Evolutionary conservation across 139 green algal genomes (phyloP).

Genomic region (Auxenochlorella pyrenoidosa): DNA sequence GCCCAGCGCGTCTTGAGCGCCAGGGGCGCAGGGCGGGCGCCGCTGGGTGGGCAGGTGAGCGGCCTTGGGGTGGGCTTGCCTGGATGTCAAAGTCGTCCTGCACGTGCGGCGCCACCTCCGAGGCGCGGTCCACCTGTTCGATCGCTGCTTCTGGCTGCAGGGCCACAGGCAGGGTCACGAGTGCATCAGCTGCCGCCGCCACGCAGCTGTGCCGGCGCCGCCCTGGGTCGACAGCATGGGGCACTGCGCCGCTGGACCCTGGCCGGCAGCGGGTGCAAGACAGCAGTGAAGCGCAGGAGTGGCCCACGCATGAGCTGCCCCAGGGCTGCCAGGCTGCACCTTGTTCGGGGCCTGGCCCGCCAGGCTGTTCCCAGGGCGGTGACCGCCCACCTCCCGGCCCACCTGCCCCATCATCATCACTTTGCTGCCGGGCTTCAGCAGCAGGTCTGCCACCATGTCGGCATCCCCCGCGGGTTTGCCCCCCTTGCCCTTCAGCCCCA

Average conservation of each 20-base stretch:
- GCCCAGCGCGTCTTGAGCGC: no score
- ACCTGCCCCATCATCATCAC: slow-evolving; percentile 87
- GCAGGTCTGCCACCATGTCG: slow-evolving; percentile 61
- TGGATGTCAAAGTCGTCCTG: slow-evolving; percentile 89
- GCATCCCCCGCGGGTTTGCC: slow-evolving; percentile 63
- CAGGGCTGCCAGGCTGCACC: neutral
- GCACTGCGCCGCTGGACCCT: no score
- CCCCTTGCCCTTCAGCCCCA: slow-evolving; percentile 79
- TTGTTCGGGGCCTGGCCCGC: no score
- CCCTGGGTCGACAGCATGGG: no score
- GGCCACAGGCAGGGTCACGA: neutral
- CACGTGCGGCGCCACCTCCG: slow-evolving; percentile 76
- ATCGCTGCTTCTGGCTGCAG: slow-evolving; percentile 71
- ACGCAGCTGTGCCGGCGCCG: no score
- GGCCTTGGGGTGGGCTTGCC: neutral
- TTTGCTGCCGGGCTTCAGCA: slow-evolving; percentile 70
- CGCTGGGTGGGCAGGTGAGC: neutral
- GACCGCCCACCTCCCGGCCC: neutral
- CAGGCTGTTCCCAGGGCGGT: no score
- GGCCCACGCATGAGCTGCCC: neutral
- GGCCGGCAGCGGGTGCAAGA: neutral
- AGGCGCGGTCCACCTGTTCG: slow-evolving; percentile 48
- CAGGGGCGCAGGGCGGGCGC: neutral
- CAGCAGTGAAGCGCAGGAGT: neutral
- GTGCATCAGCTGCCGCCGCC: no score